A percentile compares a stretch with the other conserved stretches of the same genome.
phyloP scores from a whole-genome alignment of 257 asterid species.

The Ocimum tenuiflorum region DNA sequence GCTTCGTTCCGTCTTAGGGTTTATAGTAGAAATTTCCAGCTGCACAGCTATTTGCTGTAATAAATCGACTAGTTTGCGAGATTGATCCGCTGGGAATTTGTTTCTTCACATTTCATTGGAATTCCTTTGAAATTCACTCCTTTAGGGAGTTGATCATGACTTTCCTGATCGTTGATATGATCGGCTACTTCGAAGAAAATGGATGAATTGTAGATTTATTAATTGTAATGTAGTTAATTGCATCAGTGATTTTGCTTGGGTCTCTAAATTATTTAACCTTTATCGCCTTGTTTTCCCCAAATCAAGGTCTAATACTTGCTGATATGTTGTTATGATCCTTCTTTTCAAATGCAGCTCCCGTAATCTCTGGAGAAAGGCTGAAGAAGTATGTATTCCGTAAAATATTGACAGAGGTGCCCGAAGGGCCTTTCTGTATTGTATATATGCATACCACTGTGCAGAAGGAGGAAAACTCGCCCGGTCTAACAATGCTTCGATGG shows the following conservation, averaged over 20 bases:
- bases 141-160: neutral
- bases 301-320: neutral
- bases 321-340: conserved; percentile 2
- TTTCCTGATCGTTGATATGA: neutral
- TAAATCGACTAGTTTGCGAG: neutral
- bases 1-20: neutral
- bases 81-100: neutral
- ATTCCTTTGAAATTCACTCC: neutral
- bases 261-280: neutral
- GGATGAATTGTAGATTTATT: neutral
- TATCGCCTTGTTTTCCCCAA: neutral
- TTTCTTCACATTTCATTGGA: neutral
- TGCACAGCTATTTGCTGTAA: neutral
- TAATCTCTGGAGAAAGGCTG: conserved; percentile 67
- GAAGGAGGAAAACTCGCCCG: conserved; percentile 85
- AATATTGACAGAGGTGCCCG: conserved; percentile 53
- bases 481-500: conserved; percentile 83
- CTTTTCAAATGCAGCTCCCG: conserved; percentile 44
- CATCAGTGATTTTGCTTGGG: neutral
- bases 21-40: neutral
- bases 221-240: neutral
- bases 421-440: conserved; percentile 81
- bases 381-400: conserved; percentile 63
- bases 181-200: neutral
- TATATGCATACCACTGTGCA: conserved; percentile 81